These are phyloP conservation scores for Omphalotus guepiniiformis DNA, from an alignment of 768 basidiomycete species.

Conservation along the genomic window DNA sequence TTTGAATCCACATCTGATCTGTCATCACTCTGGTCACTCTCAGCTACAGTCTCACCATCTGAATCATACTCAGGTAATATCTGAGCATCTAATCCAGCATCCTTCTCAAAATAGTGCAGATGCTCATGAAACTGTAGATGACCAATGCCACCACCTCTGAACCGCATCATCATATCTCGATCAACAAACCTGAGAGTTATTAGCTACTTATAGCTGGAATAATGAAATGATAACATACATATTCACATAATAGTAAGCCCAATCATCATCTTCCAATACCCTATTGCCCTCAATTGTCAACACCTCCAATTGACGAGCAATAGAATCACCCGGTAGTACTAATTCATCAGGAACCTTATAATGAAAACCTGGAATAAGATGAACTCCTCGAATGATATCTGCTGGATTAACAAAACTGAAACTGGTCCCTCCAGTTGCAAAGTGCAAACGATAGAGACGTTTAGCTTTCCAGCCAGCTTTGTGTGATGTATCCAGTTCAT, in stretches of 20 bases:
- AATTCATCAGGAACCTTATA: neutral
- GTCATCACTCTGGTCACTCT: too few species aligned
- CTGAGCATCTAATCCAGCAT: neutral
- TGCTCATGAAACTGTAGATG: neutral
- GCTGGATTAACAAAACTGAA: neutral
- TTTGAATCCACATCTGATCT: too few species aligned
- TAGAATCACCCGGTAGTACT: neutral
- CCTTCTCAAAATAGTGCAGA: constrained; percentile 1
- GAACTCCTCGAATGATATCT: neutral
- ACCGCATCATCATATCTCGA: neutral
- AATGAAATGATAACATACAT: neutral
- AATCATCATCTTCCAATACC: neutral
- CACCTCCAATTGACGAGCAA: neutral
- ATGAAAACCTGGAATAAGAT: constrained; percentile 3
- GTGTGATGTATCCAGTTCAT: constrained; percentile 13
- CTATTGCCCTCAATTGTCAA: neutral
- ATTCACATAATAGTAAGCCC: neutral
- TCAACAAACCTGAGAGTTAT: constrained; percentile 1
- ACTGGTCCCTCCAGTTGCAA: neutral
- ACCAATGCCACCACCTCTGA: constrained; percentile 1
- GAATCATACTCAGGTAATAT: constrained; percentile 1
- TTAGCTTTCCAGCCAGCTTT: constrained; percentile 9
- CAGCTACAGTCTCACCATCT: too few species aligned
- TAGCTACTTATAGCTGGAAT: too few species aligned
- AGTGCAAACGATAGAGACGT: neutral